Percentiles rank a stretch among this genome's conserved stretches.
Conservation (phyloP, 192 early-diverging fungal species). For the Rhizophlyctis rosea region DNA sequence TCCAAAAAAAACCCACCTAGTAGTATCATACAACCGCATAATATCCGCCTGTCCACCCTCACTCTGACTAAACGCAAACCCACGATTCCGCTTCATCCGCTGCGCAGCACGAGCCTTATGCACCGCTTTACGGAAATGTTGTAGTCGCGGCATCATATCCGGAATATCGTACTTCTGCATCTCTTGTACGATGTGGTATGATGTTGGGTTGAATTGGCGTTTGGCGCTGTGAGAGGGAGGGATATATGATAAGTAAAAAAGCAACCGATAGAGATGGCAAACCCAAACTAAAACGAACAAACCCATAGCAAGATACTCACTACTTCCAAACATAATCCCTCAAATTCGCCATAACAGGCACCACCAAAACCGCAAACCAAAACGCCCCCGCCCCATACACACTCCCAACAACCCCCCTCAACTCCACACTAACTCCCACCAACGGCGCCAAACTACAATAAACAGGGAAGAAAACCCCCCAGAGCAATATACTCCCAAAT, state of each 20-base stretch:
- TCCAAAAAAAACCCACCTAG: conserved; percentile 30
- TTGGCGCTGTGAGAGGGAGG: no score
- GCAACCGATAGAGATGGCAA: conserved; percentile 7
- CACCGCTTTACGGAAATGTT: conserved; percentile 97
- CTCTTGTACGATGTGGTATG: conserved; percentile 98
- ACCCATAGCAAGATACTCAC: conserved; percentile 53
- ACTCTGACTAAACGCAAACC: conserved; percentile 97
- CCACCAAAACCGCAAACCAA: conserved; percentile 79
- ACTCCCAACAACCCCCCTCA: conserved; percentile 37
- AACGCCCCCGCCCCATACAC: conserved; percentile 53
- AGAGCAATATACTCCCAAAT: conserved; percentile 80
- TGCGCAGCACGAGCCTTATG: conserved; percentile 89
- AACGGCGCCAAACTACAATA: conserved; percentile 74
- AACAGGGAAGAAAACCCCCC: conserved; percentile 80
- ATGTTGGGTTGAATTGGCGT: conserved; percentile 78
- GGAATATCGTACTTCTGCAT: conserved; percentile 99
- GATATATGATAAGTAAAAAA: conserved; percentile 2
- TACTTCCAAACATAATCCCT: conserved; percentile 96
- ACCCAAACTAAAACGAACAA: neutral
- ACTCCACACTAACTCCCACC: conserved; percentile 44
- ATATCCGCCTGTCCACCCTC: conserved; percentile 89
- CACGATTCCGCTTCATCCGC: conserved; percentile 85
- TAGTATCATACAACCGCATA: conserved; percentile 77
- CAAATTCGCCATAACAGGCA: conserved; percentile 78
- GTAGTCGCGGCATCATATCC: conserved; percentile 95